Conservation (phyloP, 2,329 filamentous ascomycete genomes). For the Tolypocladium ophioglossoides region DNA sequence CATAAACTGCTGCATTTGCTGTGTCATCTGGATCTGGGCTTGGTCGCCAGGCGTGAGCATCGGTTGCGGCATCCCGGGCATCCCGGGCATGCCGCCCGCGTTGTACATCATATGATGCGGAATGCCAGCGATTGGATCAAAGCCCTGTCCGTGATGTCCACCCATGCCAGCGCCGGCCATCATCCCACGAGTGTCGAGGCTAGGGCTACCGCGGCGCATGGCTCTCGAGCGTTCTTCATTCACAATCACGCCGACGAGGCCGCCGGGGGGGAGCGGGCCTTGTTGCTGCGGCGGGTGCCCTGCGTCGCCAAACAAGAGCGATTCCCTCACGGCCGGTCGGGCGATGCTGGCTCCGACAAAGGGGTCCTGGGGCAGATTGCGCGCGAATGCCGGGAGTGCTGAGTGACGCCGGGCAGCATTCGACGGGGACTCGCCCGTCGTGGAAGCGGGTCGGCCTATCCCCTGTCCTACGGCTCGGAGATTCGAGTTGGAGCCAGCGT, state of each 20-base stretch:
- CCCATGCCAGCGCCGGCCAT: constrained; percentile 22
- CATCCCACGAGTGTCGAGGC: constrained; percentile 40
- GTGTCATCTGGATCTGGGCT: constrained; percentile 68
- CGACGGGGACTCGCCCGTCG: constrained; percentile 37
- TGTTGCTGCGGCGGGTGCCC: constrained; percentile 24
- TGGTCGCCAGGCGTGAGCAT: constrained; percentile 54
- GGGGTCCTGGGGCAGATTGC: constrained; percentile 72
- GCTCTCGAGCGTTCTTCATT: constrained; percentile 72
- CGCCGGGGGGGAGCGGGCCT: constrained; percentile 51
- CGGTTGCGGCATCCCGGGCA: constrained; percentile 29
- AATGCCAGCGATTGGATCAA: constrained; percentile 39
- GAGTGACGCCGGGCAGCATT: constrained; percentile 19
- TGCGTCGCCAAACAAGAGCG: constrained; percentile 58
- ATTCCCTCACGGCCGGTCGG: constrained; percentile 62
- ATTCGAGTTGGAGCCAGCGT: constrained; percentile 61
- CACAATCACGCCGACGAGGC: constrained; percentile 80
- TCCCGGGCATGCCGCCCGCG: constrained; percentile 11
- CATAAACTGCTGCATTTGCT: constrained; percentile 82
- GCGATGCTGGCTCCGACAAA: constrained; percentile 73
- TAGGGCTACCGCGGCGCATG: constrained; percentile 68
- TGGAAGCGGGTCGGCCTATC: constrained; percentile 43
- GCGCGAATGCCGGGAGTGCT: constrained; percentile 69
- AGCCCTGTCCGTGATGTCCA: constrained; percentile 25
- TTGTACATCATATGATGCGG: constrained; percentile 33
- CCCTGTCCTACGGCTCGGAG: constrained; percentile 44